phyloP scores from a whole-genome alignment of 441 rosid species.

The Adansonia rubrostipa region DNA sequence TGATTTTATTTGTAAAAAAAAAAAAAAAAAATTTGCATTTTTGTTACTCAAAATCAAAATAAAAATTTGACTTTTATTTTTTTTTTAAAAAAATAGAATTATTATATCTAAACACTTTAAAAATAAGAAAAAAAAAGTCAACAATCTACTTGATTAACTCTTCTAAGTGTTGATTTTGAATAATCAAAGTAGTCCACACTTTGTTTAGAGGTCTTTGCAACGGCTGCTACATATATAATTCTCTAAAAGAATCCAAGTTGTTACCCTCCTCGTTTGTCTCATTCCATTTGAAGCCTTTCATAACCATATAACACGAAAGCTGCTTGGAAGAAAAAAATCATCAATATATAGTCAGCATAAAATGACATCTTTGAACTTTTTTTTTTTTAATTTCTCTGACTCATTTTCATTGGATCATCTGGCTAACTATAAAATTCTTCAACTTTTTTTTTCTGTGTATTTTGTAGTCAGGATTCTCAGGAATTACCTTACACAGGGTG shows the following conservation, averaged over 20 bases:
- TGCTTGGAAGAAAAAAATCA: neutral
- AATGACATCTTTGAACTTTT: conserved; percentile 1
- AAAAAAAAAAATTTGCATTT: no score
- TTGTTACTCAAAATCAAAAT: no score
- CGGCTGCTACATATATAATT: neutral
- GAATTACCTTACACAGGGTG: no score
- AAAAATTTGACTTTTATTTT: no score
- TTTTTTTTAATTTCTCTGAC: neutral
- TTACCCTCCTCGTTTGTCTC: neutral
- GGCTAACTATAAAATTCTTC: neutral
- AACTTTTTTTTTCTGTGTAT: neutral
- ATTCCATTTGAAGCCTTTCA: neutral
- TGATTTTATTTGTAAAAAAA: no score
- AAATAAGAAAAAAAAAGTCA: no score
- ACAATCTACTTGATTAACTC: no score
- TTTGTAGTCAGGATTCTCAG: no score
- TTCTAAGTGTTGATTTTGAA: no score
- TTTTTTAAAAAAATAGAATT: no score
- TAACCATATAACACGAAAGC: neutral
- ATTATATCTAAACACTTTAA: no score
- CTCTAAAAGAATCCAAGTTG: neutral
- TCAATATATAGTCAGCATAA: neutral
- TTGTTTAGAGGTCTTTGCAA: neutral
- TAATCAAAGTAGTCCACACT: neutral
- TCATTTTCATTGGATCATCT: neutral